A percentile compares a stretch with the other conserved stretches of the same genome.
Conservation (phyloP, 2,329 filamentous ascomycete species). For the Zasmidium cellare region DNA sequence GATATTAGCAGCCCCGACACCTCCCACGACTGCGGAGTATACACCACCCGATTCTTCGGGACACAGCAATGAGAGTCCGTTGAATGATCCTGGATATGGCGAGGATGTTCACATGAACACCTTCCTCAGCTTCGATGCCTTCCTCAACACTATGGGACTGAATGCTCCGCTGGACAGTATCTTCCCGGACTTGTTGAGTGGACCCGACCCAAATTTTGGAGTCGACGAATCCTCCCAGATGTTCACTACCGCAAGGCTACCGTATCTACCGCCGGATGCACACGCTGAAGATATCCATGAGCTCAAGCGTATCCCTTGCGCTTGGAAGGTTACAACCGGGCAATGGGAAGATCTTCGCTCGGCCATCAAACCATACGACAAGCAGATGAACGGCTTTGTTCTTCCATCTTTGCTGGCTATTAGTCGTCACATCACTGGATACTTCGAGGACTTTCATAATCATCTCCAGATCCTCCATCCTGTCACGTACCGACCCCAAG, state of each 20-base stretch:
- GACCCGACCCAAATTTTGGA: neutral
- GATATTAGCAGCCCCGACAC: neutral
- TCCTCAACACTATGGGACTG: slow-evolving; percentile 14
- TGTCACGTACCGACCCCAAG: slow-evolving; percentile 3
- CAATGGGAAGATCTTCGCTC: neutral
- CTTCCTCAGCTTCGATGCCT: slow-evolving; percentile 12
- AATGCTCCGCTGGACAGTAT: slow-evolving; percentile 5
- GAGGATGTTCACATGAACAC: neutral
- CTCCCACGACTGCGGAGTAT: neutral
- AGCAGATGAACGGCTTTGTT: neutral
- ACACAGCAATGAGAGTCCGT: neutral
- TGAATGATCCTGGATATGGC: no score
- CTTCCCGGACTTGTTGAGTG: neutral
- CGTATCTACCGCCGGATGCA: slow-evolving; percentile 1
- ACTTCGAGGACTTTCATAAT: slow-evolving; percentile 9
- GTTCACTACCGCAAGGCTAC: neutral
- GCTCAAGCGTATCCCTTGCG: slow-evolving; percentile 6
- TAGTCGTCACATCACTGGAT: slow-evolving; percentile 3
- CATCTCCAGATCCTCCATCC: slow-evolving; percentile 6
- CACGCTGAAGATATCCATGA: slow-evolving; percentile 6
- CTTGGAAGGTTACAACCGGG: neutral
- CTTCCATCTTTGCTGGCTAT: slow-evolving; percentile 2
- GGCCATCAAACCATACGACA: neutral
- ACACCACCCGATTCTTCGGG: neutral
- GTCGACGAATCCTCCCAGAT: neutral